Evolutionary conservation across 2,329 filamentous ascomycete species (phyloP), one percentile per base, ranked within the genome.

Genomic region (Diaporthe vaccinii): DNA sequence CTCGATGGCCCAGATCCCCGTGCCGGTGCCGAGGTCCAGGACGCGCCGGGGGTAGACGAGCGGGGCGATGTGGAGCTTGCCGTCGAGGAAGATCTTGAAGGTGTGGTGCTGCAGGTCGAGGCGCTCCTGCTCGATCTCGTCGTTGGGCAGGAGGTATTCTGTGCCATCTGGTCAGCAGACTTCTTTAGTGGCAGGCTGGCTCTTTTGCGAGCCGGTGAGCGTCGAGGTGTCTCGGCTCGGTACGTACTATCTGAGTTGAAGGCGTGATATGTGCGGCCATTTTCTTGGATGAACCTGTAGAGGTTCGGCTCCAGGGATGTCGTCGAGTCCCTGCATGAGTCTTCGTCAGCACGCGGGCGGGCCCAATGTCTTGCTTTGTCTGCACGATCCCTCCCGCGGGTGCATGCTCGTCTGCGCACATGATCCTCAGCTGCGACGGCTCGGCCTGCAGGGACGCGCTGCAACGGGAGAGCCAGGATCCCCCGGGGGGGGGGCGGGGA

Each of bases 1-100:
- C 65, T 87, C 85, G 74, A 88, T 85, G 4, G 86, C 86, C 87
- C 87, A 89, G 59, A 87, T 87, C 8, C 87, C 87, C 7, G 87
- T 89, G 14, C 81, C 81, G 73, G 81, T 82, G 12, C 87, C 88
- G 39, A 90, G 82, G 78, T 89, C 88, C 20, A 89, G 81, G 51
- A 86, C 84, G 44, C 85, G 82, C 68, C 81, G 83, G 0, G 85
- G 85, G 25, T 83, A 80, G 10, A 83, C 78, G 22, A 90, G 79
- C 2, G 88, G 88, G 7, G 87, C 84, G 57, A 86, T 79, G 77
- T 85, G 84, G 4, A 89, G 84, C 70, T 83, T 83, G 53, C 86
- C 86, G 65, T 83, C 80, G 59, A 81, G 78, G 55, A 80, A 82
- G 76, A 86, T 82, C 6, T 83, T 84, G 77, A 88, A 82, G 77